Conservation (phyloP, 2,329 filamentous ascomycete genomes). For the Fusarium tuaranense region DNA sequence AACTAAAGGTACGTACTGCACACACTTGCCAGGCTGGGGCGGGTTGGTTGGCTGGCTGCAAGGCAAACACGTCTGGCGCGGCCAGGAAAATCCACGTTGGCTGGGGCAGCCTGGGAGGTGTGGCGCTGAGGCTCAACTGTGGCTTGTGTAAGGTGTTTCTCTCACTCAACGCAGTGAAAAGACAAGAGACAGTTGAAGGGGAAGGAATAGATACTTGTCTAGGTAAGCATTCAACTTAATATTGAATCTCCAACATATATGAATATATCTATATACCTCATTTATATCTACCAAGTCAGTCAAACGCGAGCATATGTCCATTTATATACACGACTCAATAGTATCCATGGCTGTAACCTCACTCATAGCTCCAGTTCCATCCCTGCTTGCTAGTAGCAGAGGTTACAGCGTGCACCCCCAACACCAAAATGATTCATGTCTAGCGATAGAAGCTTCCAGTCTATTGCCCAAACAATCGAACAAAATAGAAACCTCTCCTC, state of each 20-base stretch:
- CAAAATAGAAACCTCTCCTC: not conserved
- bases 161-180: not conserved
- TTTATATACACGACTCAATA: not conserved
- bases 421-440: not conserved
- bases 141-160: not conserved
- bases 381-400: not conserved
- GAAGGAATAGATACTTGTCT: not conserved
- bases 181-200: not conserved
- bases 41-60: conserved; percentile 38
- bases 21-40: conserved; percentile 7
- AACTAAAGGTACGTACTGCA: conserved; percentile 37
- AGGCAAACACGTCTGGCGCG: conserved; percentile 60
- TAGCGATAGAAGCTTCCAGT: not conserved
- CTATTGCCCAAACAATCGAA: not conserved
- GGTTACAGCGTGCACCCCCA: not conserved
- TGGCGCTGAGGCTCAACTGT: conserved; percentile 30
- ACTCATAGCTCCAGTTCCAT: not conserved
- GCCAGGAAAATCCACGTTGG: conserved; percentile 44
- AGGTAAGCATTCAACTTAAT: not conserved
- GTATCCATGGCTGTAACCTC: not conserved
- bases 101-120: conserved; percentile 28
- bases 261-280: not conserved
- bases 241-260: not conserved
- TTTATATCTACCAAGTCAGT: not conserved
- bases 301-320: not conserved